Percentiles rank a stretch among this genome's conserved stretches.
Evolutionary conservation across 257 asterid species (phyloP).

Genomic region (Paulownia fortunei): DNA sequence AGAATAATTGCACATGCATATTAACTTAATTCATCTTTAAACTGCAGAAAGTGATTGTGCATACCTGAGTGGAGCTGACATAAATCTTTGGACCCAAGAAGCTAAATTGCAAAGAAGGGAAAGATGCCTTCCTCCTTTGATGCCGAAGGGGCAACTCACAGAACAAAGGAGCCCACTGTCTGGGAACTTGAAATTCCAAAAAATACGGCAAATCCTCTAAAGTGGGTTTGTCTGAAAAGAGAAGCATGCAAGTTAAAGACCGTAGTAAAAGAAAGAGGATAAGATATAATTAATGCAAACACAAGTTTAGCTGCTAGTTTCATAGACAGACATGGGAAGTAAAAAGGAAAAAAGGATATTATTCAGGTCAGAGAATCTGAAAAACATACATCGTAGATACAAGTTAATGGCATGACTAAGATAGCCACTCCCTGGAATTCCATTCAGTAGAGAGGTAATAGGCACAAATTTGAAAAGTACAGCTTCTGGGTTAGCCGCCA

Average conservation of each 20-base stretch:
- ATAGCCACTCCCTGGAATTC: conserved; percentile 99
- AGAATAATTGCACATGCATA: conserved; percentile 8
- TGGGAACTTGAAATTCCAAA: conserved; percentile 96
- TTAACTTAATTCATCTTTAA: not conserved
- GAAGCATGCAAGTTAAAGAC: conserved; percentile 7
- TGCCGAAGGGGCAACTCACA: conserved; percentile 94
- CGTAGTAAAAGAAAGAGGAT: not conserved
- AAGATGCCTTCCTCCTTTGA: conserved; percentile 77
- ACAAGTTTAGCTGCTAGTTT: conserved; percentile 6
- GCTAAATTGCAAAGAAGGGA: conserved; percentile 80
- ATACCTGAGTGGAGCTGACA: conserved; percentile 85
- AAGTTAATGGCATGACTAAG: conserved; percentile 98
- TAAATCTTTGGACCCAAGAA: conserved; percentile 79
- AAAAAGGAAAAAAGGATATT: conserved; percentile 2
- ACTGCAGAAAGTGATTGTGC: conserved; percentile 13
- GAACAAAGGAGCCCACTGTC: conserved; percentile 96
- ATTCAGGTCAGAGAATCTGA: conserved; percentile 27
- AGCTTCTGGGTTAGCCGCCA: conserved; percentile 93
- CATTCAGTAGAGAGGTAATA: conserved; percentile 89
- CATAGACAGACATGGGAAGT: not conserved
- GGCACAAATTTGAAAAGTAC: conserved; percentile 89
- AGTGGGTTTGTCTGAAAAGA: conserved; percentile 76
- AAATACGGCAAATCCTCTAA: conserved; percentile 89
- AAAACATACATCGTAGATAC: conserved; percentile 80
- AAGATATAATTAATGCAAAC: conserved; percentile 19